A percentile compares a stretch with the other conserved stretches of the same genome.
Conservation (phyloP, 1,139 yeast genomes). For the Debaryomyces sp. region DNA sequence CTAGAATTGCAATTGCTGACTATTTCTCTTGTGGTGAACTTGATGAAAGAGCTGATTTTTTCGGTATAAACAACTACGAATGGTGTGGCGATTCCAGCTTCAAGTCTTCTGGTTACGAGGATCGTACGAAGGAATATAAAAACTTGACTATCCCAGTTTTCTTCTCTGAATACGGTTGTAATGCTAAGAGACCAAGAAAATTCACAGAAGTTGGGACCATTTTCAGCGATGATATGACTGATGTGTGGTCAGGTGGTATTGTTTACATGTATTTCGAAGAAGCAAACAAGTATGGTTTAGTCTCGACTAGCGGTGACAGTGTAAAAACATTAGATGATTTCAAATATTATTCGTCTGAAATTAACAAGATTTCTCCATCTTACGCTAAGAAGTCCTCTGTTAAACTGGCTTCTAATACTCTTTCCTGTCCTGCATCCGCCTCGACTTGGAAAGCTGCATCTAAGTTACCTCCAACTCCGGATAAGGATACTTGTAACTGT, state of each 20-base stretch:
- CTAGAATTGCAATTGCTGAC: slow-evolving; percentile 76
- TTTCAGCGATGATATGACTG: slow-evolving; percentile 44
- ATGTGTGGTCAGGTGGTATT: slow-evolving; percentile 89
- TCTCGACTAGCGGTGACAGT: slow-evolving; percentile 45
- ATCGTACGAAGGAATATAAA: slow-evolving; percentile 58
- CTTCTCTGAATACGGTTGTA: slow-evolving; percentile 86
- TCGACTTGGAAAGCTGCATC: slow-evolving; percentile 43
- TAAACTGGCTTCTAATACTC: slow-evolving; percentile 25
- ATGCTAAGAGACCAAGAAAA: slow-evolving; percentile 60
- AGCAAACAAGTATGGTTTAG: slow-evolving; percentile 79
- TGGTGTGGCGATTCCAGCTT: slow-evolving; percentile 84
- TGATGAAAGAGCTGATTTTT: slow-evolving; percentile 79
- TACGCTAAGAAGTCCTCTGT: slow-evolving; percentile 32
- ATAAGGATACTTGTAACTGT: slow-evolving; percentile 41
- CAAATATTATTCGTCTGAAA: slow-evolving; percentile 55
- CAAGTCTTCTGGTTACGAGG: slow-evolving; percentile 69
- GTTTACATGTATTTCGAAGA: slow-evolving; percentile 90
- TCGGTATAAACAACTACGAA: slow-evolving; percentile 88
- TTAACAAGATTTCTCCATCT: slow-evolving; percentile 46
- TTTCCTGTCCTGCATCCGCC: slow-evolving; percentile 41
- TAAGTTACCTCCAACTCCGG: slow-evolving; percentile 50
- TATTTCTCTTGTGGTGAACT: slow-evolving; percentile 76
- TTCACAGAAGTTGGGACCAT: slow-evolving; percentile 65
- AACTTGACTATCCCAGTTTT: slow-evolving; percentile 78
- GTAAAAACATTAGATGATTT: slow-evolving; percentile 50